Evolutionary conservation across 768 basidiomycete genomes (phyloP).

Genomic region (Nevesoporus exiguus): DNA sequence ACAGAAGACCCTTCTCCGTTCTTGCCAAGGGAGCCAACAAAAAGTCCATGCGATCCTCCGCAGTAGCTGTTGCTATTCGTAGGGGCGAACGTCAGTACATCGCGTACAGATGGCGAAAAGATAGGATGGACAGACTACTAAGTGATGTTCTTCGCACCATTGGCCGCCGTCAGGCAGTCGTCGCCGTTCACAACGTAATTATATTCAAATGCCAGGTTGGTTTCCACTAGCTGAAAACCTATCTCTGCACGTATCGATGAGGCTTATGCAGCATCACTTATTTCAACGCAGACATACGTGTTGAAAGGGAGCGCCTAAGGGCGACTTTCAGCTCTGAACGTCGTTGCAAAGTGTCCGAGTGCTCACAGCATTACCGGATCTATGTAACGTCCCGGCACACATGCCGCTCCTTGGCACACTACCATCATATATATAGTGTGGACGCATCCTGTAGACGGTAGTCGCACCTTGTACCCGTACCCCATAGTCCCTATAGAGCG

Average conservation of each 20-base stretch:
- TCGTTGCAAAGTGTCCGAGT: too few relatives aligned
- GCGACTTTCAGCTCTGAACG: conserved; percentile 16
- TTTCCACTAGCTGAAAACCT: not conserved
- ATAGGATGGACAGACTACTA: conserved; percentile 34
- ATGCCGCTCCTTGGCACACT: too few relatives aligned
- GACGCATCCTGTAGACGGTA: too few relatives aligned
- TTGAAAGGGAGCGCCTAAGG: not conserved
- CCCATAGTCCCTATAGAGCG: too few relatives aligned
- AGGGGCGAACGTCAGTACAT: not conserved
- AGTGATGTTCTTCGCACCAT: conserved; percentile 51
- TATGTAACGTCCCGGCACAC: too few relatives aligned
- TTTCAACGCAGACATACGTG: not conserved
- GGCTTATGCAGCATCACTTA: not conserved
- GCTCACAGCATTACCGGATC: too few relatives aligned
- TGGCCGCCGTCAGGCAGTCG: conserved; percentile 59
- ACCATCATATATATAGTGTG: too few relatives aligned
- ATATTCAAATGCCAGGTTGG: not conserved
- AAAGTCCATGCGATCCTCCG: not conserved
- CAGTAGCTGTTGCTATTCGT: not conserved
- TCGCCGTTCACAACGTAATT: conserved; percentile 59
- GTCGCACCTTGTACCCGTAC: too few relatives aligned
- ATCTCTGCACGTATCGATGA: not conserved
- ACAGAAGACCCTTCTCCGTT: not conserved
- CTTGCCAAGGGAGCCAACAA: not conserved
- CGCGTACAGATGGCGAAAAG: not conserved